Evolutionary conservation across 1,284 basidiomycete species (phyloP).

Genomic region (Stereum hirsutum): DNA sequence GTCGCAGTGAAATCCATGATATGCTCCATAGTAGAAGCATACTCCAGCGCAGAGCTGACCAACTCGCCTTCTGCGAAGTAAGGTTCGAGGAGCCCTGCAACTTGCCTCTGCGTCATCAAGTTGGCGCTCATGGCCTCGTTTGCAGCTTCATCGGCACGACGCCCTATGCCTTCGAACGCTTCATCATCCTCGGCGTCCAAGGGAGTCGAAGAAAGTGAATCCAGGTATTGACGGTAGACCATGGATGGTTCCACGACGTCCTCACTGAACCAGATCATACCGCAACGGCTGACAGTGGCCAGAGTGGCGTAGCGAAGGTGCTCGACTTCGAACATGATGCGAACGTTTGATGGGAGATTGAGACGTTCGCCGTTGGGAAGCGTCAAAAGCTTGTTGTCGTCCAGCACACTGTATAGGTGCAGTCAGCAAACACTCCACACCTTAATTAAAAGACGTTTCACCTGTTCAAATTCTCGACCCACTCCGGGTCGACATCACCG

Average conservation of each 20-base stretch:
- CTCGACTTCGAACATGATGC: constrained; percentile 99
- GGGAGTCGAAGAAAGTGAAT: constrained; percentile 67
- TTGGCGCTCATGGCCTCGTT: constrained; percentile 48
- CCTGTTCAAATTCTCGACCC: constrained; percentile 99
- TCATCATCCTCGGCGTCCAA: constrained; percentile 92
- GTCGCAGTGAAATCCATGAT: constrained; percentile 98
- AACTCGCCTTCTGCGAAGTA: constrained; percentile 83
- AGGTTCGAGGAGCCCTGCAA: constrained; percentile 70
- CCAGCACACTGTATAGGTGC: constrained; percentile 68
- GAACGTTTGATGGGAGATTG: constrained; percentile 93
- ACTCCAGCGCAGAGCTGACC: constrained; percentile 71
- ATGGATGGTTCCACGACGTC: constrained; percentile 88
- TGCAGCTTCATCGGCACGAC: constrained; percentile 44
- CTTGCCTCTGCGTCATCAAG: constrained; percentile 73
- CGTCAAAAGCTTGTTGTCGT: constrained; percentile 98
- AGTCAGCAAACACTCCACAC: neutral
- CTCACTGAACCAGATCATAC: constrained; percentile 99
- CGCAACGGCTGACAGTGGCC: constrained; percentile 98
- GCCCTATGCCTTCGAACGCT: constrained; percentile 45
- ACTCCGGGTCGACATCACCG: constrained; percentile 99
- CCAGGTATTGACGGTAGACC: constrained; percentile 89
- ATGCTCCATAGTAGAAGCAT: constrained; percentile 81
- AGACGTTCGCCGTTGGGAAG: constrained; percentile 98
- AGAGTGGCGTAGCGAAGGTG: constrained; percentile 95
- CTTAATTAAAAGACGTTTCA: constrained; percentile 23